Base-by-base conservation (phyloP, 1,284 basidiomycete species). In the Puccinia polysora region DNA sequence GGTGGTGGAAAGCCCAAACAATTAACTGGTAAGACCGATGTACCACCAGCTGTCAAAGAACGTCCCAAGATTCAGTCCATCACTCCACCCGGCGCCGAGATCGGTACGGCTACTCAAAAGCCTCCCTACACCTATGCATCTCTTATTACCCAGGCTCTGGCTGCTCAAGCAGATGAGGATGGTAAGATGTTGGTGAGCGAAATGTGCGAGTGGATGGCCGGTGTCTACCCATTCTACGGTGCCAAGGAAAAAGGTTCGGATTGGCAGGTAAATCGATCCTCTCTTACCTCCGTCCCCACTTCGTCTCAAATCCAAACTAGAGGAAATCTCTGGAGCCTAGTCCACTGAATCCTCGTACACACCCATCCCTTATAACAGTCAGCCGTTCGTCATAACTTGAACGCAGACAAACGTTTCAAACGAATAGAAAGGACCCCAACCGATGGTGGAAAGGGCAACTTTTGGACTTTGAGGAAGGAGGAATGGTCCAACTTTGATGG, bases 201-300 rank as follows among this genome's bases (percentile, higher is more conserved):
- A 36, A 70, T 70, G 56, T 70, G 67, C 38, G 67, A 70, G 52
- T 70, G 67, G 67, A 70, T 70, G 53, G 67, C 67, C 14, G 67
- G 67, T 6, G 67, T 70, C 25, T 70, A 70, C 52, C 67, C 67
- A 1, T 70, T 60, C 47, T 70, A 70, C 38, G 56, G 67, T 30
- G 30, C 36, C 5, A 60, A 60, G 52, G 53, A 56, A 20, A 70
- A 70, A 50, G 65, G 65, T 2, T 55, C 55, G 45, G 67, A 70
- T 62, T 70, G 67, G 67, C 67, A 70, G 67, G 67, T 70, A 49
- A 59, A 34, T 28, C 30, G 8, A n/a, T n/a, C n/a, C n/a, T n/a
- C n/a, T n/a, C 23, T 38, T 34, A 49, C 4, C 12, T 3, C 12
- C 45, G n/a, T 45, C 12, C 43, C 10, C 15, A 4, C 30, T 15